Conservation (phyloP, 2,329 filamentous ascomycete species). For the Phaeophleospora eucalypticola region DNA sequence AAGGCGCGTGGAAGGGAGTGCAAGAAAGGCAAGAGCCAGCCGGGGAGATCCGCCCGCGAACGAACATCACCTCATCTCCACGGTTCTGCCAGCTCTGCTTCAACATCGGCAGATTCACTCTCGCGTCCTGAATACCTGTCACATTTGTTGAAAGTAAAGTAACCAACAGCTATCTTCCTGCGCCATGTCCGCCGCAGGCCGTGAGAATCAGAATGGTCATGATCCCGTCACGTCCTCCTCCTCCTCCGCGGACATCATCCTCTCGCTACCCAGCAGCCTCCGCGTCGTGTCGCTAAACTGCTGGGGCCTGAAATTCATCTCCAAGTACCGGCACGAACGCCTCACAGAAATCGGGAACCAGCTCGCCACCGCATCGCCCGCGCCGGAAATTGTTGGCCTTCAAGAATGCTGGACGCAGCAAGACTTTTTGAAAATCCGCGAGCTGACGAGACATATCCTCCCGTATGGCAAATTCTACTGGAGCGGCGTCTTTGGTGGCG, state of each 20-base stretch:
- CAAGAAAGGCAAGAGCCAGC: too few species aligned
- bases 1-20: too few species aligned
- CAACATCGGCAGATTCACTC: conserved; percentile 2
- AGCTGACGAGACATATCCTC: conserved; percentile 66
- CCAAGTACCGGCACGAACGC: conserved; percentile 71
- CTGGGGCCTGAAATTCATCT: conserved; percentile 90
- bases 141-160: neutral
- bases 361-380: conserved; percentile 62
- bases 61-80: conserved; percentile 2
- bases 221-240: neutral
- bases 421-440: conserved; percentile 75
- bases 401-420: conserved; percentile 92
- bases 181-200: too few species aligned
- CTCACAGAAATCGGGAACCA: conserved; percentile 79
- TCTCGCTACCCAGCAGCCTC: conserved; percentile 46
- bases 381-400: conserved; percentile 81
- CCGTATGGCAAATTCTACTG: conserved; percentile 93
- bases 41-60: neutral
- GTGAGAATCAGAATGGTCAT: neutral
- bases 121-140: neutral
- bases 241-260: too few species aligned
- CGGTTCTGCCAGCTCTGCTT: conserved; percentile 1
- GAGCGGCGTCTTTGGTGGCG: conserved; percentile 82
- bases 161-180: too few species aligned
- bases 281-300: conserved; percentile 88